Evolutionary conservation across 805 yeast species (phyloP), one percentile per base, ranked within the genome.

Genomic region (Yamadazyma nakazawae): DNA sequence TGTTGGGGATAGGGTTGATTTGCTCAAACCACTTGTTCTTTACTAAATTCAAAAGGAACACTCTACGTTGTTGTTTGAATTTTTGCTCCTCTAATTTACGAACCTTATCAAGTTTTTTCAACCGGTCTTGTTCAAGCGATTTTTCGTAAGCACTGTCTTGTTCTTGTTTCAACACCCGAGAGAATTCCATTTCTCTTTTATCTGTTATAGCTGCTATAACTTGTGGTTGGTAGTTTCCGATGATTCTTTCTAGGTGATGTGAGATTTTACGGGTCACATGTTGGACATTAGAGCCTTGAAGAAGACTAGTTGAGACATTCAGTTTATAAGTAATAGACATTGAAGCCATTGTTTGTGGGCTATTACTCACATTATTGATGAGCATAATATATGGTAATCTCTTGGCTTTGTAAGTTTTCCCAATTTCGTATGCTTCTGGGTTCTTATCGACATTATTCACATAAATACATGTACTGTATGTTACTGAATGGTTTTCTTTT

Each of bases 91-190:
- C 19, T 34, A 40, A 32, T 31, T 49, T 37, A 24, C 46, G 54
- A 36, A 45, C 52, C 56, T 62, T 63, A 52, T 73, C 77, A 49
- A 76, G 68, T 56, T 77, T 78, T 56, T 83, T 81, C 36, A 72
- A 54, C 53, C 68, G 73, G 62, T 87, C 94, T 40, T 68, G 71
- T 31, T 74, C 65, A 19, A 72, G 57, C 10, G 75, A 70, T 49
- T 68, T 64, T 38, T 57, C 50, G 52, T 70, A 72, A 2, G 76
- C 76, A 42, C 64, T 67, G 51, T 72, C 76, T 49, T 72, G 77
- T 47, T 67, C 67, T 46, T 69, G 70, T 41, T 70, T 70, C 28
- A 72, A 53, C 19, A 67, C 21, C 13, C 77, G 53, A 19, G 73
- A 59, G 42, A 63, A 53, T 49, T 72, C 76, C 39, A 70, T 66